Conservation (phyloP, 192 early-diverging fungal genomes). For the Entophlyctis helioformis region DNA sequence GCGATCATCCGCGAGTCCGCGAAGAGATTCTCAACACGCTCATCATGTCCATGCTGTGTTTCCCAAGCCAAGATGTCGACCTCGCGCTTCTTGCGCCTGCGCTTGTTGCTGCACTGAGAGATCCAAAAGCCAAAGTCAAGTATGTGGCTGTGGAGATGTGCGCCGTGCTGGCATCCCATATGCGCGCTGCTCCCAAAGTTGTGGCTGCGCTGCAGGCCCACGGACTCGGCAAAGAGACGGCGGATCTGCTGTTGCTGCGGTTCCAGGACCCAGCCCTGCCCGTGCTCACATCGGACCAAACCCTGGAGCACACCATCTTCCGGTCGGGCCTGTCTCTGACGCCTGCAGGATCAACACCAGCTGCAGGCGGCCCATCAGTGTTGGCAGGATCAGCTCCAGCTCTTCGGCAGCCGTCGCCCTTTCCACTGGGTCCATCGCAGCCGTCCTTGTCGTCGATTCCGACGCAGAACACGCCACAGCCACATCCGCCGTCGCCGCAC, state of each 20-base stretch:
- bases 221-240: slow-evolving; percentile 7
- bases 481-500: too few species aligned
- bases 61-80: slow-evolving; percentile 6
- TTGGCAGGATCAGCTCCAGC: too few species aligned
- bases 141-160: slow-evolving; percentile 5
- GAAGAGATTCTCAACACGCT: slow-evolving; percentile 18
- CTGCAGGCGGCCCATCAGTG: too few species aligned
- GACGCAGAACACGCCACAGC: too few species aligned
- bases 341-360: too few species aligned
- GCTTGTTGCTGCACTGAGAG: slow-evolving; percentile 4
- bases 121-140: slow-evolving; percentile 6
- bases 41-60: slow-evolving; percentile 10
- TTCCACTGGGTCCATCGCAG: too few species aligned
- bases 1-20: slow-evolving; percentile 3
- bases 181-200: background rate
- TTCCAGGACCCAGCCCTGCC: slow-evolving; percentile 7
- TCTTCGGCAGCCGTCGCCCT: too few species aligned
- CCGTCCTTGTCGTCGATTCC: too few species aligned
- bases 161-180: slow-evolving; percentile 5
- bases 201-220: slow-evolving; percentile 8
- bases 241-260: slow-evolving; percentile 7
- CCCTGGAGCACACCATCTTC: slow-evolving; percentile 10
- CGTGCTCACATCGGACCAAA: slow-evolving; percentile 7
- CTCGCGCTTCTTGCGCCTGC: slow-evolving; percentile 5
- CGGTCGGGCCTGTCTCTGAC: too few species aligned